A percentile compares a stretch with the other conserved stretches of the same genome.
Evolutionary conservation across 495 filamentous ascomycete genomes (phyloP).

Genomic region (Lepraria neglecta): DNA sequence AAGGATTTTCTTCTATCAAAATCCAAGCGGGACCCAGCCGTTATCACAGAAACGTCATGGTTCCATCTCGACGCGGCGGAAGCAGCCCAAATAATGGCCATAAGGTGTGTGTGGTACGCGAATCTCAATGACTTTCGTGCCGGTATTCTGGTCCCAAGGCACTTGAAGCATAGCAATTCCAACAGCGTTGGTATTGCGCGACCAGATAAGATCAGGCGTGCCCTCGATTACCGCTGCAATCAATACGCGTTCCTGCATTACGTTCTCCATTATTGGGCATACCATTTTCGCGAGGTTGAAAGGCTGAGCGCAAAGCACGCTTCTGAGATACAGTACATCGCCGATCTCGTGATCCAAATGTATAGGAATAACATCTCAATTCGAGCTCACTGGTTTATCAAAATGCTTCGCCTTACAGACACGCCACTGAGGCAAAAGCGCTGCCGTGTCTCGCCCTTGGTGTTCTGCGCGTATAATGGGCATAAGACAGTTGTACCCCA

Average conservation of each 20-base stretch:
- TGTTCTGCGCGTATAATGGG: constrained; percentile 3
- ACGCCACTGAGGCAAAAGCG: not conserved
- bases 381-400: not conserved
- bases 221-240: not conserved
- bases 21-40: not conserved
- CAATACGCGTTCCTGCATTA: not conserved
- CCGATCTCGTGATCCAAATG: not conserved
- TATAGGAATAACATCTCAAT: not conserved
- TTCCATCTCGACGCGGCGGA: not conserved
- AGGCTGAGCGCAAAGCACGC: not conserved
- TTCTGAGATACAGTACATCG: not conserved
- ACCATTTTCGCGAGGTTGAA: constrained; percentile 2
- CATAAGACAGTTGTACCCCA: not conserved
- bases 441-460: not conserved
- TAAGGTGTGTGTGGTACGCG: not conserved
- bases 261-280: not conserved
- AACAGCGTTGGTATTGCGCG: not conserved
- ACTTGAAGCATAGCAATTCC: not conserved
- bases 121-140: not conserved
- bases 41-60: not conserved
- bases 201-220: not conserved
- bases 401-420: not conserved
- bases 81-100: not conserved
- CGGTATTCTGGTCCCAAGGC: not conserved
- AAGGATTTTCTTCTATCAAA: constrained; percentile 4